Evolutionary conservation across 2,329 filamentous ascomycete species (phyloP), one percentile per base, ranked within the genome.

Genomic region (Nemania abortiva): DNA sequence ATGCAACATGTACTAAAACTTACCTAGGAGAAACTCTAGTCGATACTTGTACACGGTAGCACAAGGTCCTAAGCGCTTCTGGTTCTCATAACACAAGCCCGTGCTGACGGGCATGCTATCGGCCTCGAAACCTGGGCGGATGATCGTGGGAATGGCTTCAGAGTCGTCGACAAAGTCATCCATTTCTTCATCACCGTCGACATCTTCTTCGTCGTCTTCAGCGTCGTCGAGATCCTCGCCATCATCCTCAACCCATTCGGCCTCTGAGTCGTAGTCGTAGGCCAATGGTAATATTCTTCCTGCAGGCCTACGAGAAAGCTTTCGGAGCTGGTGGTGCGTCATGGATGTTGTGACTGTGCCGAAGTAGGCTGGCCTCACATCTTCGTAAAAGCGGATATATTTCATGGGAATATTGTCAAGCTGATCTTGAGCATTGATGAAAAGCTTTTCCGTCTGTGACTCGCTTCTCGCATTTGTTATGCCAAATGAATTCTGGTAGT

Each of bases 131-230:
- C 68, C 82, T 87, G 76, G 80, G 24, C 77, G 77, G 24, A 63
- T 62, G 10, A 73, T 66, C 20, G 74, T 69, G 22, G 72, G 66
- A 27, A 71, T 77, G 69, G 96, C 93, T 62, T 97, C 93, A 6
- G 93, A 93, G 74, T 97, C 93, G 74, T 97, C 95, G 1, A 98
- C 84, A 76, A 98, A 98, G 20, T 90, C 95, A 3, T 94, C 93
- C 90, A 97, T 92, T 68, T 97, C 94, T 70, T 93, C 92, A 18
- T 92, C 90, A 22, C 92, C 91, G 29, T 90, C 84, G 2, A 90
- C 87, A 15, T 89, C 90, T 2, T 93, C 86, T 58, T 92, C 90
- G 52, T 92, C 91, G 29, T 91, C 91, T 34, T 89, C 88, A 63
- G 89, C 86, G 69, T 89, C 88, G 13, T 85, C 87, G 70, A 78